A percentile compares a stretch with the other conserved stretches of the same genome.
Conservation (phyloP, 2,329 filamentous ascomycete genomes). For the Orbilia javanica region DNA sequence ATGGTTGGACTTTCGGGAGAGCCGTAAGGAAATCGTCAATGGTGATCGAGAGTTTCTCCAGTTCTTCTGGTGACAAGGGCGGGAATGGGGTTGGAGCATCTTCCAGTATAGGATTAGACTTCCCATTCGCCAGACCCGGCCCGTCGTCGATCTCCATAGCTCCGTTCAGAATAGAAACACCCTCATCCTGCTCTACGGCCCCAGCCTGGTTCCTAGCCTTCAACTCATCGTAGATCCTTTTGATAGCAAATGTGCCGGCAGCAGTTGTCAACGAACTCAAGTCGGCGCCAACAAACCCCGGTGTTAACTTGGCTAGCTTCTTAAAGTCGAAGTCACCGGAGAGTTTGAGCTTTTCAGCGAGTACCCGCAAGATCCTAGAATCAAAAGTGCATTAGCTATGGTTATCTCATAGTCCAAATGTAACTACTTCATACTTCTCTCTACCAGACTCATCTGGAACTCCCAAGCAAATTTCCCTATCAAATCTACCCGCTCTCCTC, state of each 20-base stretch:
- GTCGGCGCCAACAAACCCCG: conserved; percentile 93
- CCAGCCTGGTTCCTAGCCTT: conserved; percentile 68
- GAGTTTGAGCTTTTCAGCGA: conserved; percentile 76
- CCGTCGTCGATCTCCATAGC: conserved; percentile 62
- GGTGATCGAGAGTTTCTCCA: conserved; percentile 68
- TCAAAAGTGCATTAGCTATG: conserved; percentile 1
- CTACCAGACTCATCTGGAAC: conserved; percentile 84
- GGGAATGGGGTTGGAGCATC: conserved; percentile 35
- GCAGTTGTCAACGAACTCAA: conserved; percentile 78
- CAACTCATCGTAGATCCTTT: conserved; percentile 70
- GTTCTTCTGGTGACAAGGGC: conserved; percentile 57
- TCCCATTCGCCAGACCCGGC: conserved; percentile 9
- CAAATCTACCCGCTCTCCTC: conserved; percentile 80
- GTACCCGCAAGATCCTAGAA: conserved; percentile 75
- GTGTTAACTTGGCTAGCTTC: conserved; percentile 82
- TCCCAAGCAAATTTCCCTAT: conserved; percentile 85
- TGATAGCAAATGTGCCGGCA: conserved; percentile 75
- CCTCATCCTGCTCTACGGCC: conserved; percentile 42
- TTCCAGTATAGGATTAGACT: conserved; percentile 7
- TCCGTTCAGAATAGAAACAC: conserved; percentile 42
- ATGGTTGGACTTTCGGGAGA: conserved; percentile 80
- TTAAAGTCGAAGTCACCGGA: conserved; percentile 79
- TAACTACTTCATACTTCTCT: conserved; percentile 68
- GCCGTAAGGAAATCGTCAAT: conserved; percentile 80
- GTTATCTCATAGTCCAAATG: not conserved